phyloP scores from a whole-genome alignment of 441 rosid species.

The Gossypium aridum region DNA sequence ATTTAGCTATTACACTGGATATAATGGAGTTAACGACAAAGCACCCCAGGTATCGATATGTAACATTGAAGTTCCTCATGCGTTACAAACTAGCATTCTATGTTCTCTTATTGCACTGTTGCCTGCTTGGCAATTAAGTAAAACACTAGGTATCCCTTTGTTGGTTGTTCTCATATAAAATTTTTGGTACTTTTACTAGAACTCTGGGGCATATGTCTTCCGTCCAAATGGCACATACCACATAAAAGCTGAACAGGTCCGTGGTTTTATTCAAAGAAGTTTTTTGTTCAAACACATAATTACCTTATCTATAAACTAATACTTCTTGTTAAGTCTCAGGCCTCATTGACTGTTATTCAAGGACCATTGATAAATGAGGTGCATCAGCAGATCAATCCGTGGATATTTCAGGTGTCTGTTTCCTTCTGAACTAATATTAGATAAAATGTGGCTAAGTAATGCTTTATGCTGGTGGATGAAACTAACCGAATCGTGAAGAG shows the following conservation, averaged over 20 bases:
- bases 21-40: slow-evolving; percentile 66
- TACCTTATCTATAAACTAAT: slow-evolving; percentile 10
- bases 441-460: not conserved
- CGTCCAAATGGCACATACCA: slow-evolving; percentile 90
- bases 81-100: slow-evolving; percentile 1
- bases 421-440: not conserved
- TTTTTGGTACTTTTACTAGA: slow-evolving; percentile 32
- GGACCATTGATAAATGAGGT: slow-evolving; percentile 86
- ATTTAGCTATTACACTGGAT: slow-evolving; percentile 65
- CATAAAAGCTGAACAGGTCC: slow-evolving; percentile 66
- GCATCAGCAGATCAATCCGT: slow-evolving; percentile 73
- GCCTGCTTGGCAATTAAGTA: slow-evolving; percentile 1
- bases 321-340: slow-evolving; percentile 40
- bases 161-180: slow-evolving; percentile 8
- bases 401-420: slow-evolving; percentile 82
- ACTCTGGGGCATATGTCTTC: slow-evolving; percentile 91
- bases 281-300: slow-evolving; percentile 11
- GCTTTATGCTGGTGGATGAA: slow-evolving; percentile 3
- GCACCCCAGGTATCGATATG: slow-evolving; percentile 62
- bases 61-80: slow-evolving; percentile 3
- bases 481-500: not conserved
- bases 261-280: slow-evolving; percentile 16
- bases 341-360: slow-evolving; percentile 55
- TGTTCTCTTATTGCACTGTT: not conserved
- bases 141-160: slow-evolving; percentile 6